Conservation (phyloP, 2,329 filamentous ascomycete species). For the Fusarium gaditjirri region DNA sequence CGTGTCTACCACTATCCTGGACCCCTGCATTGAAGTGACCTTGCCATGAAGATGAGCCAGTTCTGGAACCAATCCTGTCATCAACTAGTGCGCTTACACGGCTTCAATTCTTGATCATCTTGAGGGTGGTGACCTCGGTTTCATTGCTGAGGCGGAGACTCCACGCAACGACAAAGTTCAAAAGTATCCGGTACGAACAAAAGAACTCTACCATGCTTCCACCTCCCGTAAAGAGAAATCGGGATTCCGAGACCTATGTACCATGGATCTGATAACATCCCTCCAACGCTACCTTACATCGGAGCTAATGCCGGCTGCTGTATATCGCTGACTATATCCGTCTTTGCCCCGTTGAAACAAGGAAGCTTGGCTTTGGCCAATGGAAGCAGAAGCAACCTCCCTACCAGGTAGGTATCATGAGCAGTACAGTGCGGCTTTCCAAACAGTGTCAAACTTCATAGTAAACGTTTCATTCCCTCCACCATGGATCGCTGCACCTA, state of each 20-base stretch:
- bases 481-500: slow-evolving; percentile 1
- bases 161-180: neutral
- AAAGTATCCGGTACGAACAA: slow-evolving; percentile 11
- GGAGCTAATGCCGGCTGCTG: slow-evolving; percentile 9
- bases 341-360: neutral
- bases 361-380: slow-evolving; percentile 11
- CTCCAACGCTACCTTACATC: slow-evolving; percentile 36
- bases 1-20: slow-evolving; percentile 4
- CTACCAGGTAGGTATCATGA: slow-evolving; percentile 3
- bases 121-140: neutral
- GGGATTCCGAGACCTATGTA: neutral
- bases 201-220: neutral
- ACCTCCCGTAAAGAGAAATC: neutral
- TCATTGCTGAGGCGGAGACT: neutral
- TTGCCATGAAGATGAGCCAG: neutral
- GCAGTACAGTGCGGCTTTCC: slow-evolving; percentile 34
- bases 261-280: slow-evolving; percentile 30
- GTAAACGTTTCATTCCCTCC: slow-evolving; percentile 37
- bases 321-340: slow-evolving; percentile 6
- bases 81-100: slow-evolving; percentile 14
- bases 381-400: slow-evolving; percentile 13
- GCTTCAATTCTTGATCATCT: neutral
- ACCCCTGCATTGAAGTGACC: slow-evolving; percentile 9
- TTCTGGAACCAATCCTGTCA: slow-evolving; percentile 5
- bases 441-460: slow-evolving; percentile 21